Evolutionary conservation across 2,329 filamentous ascomycete genomes (phyloP), one percentile per base, ranked within the genome.

Genomic region (Aureobasidium mangrovei): DNA sequence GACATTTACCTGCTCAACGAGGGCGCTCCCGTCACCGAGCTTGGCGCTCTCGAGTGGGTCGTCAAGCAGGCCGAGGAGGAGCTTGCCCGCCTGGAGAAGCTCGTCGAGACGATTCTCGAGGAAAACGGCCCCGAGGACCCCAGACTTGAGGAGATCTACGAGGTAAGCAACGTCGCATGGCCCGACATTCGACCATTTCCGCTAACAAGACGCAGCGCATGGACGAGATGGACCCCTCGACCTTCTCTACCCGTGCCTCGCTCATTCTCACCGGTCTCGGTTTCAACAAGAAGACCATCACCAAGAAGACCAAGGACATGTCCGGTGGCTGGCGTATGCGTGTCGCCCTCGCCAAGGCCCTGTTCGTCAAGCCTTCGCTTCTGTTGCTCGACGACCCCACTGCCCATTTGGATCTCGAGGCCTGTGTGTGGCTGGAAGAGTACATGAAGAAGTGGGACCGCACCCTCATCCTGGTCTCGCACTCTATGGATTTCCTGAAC

Each of bases 221-320:
- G 82, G 93, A 98, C 75, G 85, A 84, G 73, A 96, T 98, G 91
- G 94, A 98, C 67, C 93, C 93, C 45, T 94, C 90, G 36, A 98
- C 94, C 51, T 98, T 98, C 75, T 78, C 89, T 68, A 95, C 91
- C 58, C 89, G 93, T 69, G 93, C 93, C 58, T 95, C 91, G 54
- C 84, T 96, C 62, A 98, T 98, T 70, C 75, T 98, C 64, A 98
- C 93, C 54, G 93, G 93, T 90, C 86, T 98, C 57, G 93, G 93
- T 62, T 98, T 98, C 83, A 95, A 98, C 84, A 97, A 97, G 80
- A 76, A 74, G 64, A 98, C 94, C 55, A 97, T 98, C 69, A 78
- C 94, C 74, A 98, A 98, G 83, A 96, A 94, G 84, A 98, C 94
- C 65, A 98, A 97, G 82, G 94, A 98, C 72, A 98, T 98, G 94